A percentile compares a stretch with the other conserved stretches of the same genome.
These are phyloP conservation scores for Bisporella sp. DNA, from an alignment of 2,329 filamentous ascomycete species.

Conservation along the genomic window DNA sequence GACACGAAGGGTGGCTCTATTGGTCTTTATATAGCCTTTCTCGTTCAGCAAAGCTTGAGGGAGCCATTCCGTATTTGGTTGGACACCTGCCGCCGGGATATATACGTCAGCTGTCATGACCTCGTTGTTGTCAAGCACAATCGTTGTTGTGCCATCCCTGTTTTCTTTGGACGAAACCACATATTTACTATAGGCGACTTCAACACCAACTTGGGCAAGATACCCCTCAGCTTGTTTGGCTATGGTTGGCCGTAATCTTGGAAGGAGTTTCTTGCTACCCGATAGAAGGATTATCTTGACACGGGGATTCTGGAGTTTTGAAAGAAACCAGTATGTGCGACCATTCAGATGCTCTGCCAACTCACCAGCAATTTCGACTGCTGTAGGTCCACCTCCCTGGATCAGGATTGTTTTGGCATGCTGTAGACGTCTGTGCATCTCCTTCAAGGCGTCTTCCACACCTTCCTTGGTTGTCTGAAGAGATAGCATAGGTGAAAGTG, in stretches of 20 bases:
- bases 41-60: conserved; percentile 38
- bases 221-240: conserved; percentile 34
- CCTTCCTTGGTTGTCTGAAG: conserved; percentile 29
- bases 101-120: conserved; percentile 38
- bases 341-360: conserved; percentile 45
- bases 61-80: conserved; percentile 37
- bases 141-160: conserved; percentile 22
- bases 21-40: conserved; percentile 40
- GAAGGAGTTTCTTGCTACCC: conserved; percentile 32
- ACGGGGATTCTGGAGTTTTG: conserved; percentile 27
- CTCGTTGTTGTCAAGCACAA: conserved; percentile 34
- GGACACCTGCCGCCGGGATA: conserved; percentile 37
- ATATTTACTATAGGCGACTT: conserved; percentile 34
- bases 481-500: conserved; percentile 37
- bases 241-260: conserved; percentile 31
- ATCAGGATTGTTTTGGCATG: conserved; percentile 31
- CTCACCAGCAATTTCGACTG: conserved; percentile 42
- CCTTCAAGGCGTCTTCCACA: conserved; percentile 20
- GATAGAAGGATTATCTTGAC: conserved; percentile 40
- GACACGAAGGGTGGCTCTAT: conserved; percentile 38
- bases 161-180: conserved; percentile 29
- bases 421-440: not conserved
- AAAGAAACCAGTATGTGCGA: conserved; percentile 31
- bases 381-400: conserved; percentile 36
- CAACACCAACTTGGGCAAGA: conserved; percentile 38